Evolutionary conservation across 495 filamentous ascomycete species (phyloP).

Genomic region (Clohesyomyces aquaticus): DNA sequence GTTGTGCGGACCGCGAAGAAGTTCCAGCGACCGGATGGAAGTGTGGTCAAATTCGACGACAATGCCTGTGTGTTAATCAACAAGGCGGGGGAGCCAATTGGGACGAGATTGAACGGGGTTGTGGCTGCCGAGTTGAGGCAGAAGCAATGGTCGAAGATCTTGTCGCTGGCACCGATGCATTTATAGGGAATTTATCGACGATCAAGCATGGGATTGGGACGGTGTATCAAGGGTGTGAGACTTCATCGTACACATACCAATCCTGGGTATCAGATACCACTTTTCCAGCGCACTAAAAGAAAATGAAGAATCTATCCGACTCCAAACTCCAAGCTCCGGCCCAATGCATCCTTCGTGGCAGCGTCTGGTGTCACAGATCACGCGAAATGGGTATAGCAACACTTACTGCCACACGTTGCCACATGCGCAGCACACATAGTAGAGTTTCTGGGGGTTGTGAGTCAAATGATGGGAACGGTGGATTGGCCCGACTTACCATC

Average conservation of each 20-base stretch:
- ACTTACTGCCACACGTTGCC: constrained; percentile 75
- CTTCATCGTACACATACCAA: constrained; percentile 20
- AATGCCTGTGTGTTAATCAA: constrained; percentile 98
- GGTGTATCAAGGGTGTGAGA: not conserved
- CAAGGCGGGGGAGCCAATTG: constrained; percentile 94
- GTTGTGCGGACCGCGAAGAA: constrained; percentile 90
- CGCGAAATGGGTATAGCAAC: too few species aligned
- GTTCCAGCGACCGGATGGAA: constrained; percentile 82
- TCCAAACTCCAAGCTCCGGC: constrained; percentile 21
- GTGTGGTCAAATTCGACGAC: constrained; percentile 89
- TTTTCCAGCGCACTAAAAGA: constrained; percentile 32
- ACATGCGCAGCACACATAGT: constrained; percentile 93
- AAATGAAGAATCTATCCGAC: constrained; percentile 22
- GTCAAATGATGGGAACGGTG: constrained; percentile 8
- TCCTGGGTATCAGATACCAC: constrained; percentile 35
- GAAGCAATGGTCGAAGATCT: constrained; percentile 95
- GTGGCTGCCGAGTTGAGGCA: constrained; percentile 84
- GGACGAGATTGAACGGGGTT: constrained; percentile 86
- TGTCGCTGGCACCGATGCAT: constrained; percentile 93
- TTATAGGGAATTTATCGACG: constrained; percentile 41
- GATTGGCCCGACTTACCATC: constrained; percentile 70
- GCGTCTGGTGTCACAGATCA: too few species aligned
- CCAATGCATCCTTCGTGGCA: constrained; percentile 19
- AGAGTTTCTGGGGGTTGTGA: constrained; percentile 73
- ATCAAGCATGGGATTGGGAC: constrained; percentile 12